Percentiles rank a stretch among this genome's conserved stretches.
These are phyloP conservation scores for Apophysomyces ossiformis DNA, from an alignment of 371 early-diverging fungal genomes.

Conservation along the genomic window DNA sequence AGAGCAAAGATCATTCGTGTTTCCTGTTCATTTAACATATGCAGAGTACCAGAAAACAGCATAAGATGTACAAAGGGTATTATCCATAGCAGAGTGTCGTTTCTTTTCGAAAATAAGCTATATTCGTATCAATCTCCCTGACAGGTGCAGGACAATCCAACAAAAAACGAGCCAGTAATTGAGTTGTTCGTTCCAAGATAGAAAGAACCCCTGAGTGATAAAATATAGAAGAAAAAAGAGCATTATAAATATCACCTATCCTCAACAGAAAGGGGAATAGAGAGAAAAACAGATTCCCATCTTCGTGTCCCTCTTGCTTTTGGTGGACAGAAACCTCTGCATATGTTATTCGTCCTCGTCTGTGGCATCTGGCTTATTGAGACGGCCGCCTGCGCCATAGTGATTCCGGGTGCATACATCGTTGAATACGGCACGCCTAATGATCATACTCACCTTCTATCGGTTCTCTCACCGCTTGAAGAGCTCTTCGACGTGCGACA, in stretches of 20 bases:
- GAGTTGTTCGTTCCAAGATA: not conserved
- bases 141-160: not conserved
- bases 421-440: slow-evolving; percentile 45
- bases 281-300: not conserved
- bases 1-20: too few species aligned
- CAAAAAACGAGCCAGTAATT: slow-evolving; percentile 3
- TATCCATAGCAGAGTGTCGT: too few species aligned
- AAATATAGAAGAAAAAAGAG: not conserved
- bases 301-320: not conserved
- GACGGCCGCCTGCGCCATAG: not conserved
- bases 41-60: too few species aligned
- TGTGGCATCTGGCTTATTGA: not conserved
- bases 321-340: not conserved
- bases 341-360: not conserved
- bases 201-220: slow-evolving; percentile 2
- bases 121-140: not conserved
- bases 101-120: not conserved
- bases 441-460: slow-evolving; percentile 11
- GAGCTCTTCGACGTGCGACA: slow-evolving; percentile 29
- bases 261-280: too few species aligned
- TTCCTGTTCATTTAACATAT: too few species aligned
- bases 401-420: slow-evolving; percentile 47
- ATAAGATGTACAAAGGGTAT: too few species aligned
- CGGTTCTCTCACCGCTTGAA: slow-evolving; percentile 9
- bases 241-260: not conserved